A percentile compares a stretch with the other conserved stretches of the same genome.
These are phyloP conservation scores for Debaryomyces sp. DNA, from an alignment of 1,139 yeast genomes.

Conservation along the genomic window DNA sequence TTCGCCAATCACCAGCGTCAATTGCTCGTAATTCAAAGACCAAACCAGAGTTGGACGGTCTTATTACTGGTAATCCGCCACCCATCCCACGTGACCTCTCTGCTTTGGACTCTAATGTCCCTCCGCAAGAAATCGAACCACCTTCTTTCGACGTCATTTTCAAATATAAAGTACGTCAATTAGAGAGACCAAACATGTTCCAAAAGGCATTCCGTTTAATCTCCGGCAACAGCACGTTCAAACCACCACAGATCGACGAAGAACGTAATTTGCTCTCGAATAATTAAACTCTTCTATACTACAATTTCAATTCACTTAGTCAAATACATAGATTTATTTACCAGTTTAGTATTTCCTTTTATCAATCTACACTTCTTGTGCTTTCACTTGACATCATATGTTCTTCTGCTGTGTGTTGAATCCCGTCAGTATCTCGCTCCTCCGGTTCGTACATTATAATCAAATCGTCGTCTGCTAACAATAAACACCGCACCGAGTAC, in stretches of 20 bases:
- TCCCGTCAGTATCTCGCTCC: not conserved
- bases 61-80: conserved; percentile 33
- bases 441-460: not conserved
- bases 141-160: conserved; percentile 37
- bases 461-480: not conserved
- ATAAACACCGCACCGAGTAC: not conserved
- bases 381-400: not conserved
- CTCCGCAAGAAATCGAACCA: conserved; percentile 44
- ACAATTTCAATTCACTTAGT: not conserved
- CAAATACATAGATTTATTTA: conserved; percentile 1
- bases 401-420: not conserved
- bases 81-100: conserved; percentile 18
- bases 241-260: conserved; percentile 8
- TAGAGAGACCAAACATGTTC: conserved; percentile 15
- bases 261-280: conserved; percentile 9
- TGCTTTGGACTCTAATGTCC: conserved; percentile 22
- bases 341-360: not conserved
- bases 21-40: conserved; percentile 42
- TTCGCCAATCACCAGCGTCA: conserved; percentile 39
- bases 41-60: conserved; percentile 36
- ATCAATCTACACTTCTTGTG: not conserved
- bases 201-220: conserved; percentile 5
- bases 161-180: conserved; percentile 28
- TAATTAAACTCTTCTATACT: not conserved
- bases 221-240: conserved; percentile 1